phyloP scores from a whole-genome alignment of 2,329 filamentous ascomycete genomes.

The Huntiella abstrusa region DNA sequence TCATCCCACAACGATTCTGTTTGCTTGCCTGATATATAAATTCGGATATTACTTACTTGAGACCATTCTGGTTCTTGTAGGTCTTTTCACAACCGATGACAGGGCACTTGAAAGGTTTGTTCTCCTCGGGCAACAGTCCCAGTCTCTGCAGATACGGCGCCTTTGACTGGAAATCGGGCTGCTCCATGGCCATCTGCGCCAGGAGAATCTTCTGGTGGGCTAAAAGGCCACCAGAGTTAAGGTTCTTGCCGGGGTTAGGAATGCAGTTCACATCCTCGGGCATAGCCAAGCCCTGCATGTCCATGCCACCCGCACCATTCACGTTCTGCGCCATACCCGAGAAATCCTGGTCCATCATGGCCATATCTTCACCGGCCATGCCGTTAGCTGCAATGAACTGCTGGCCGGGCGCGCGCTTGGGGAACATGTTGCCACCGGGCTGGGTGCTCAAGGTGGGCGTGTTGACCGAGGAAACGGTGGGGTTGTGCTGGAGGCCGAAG shows the following conservation, averaged over 20 bases:
- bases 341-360: slow-evolving; percentile 49
- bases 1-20: neutral
- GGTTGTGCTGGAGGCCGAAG: slow-evolving; percentile 76
- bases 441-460: slow-evolving; percentile 78
- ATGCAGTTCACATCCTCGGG: slow-evolving; percentile 42
- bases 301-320: slow-evolving; percentile 25
- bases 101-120: slow-evolving; percentile 93
- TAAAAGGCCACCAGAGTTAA: slow-evolving; percentile 21
- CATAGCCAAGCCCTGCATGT: slow-evolving; percentile 6
- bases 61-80: slow-evolving; percentile 97
- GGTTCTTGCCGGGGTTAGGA: slow-evolving; percentile 82
- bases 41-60: slow-evolving; percentile 51
- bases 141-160: slow-evolving; percentile 34
- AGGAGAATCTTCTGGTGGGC: slow-evolving; percentile 49
- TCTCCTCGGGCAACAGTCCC: slow-evolving; percentile 61
- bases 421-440: slow-evolving; percentile 45
- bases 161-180: slow-evolving; percentile 53
- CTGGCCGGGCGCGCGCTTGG: slow-evolving; percentile 23
- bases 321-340: slow-evolving; percentile 34
- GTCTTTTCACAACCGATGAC: slow-evolving; percentile 98
- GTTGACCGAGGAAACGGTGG: slow-evolving; percentile 91
- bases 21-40: slow-evolving; percentile 5
- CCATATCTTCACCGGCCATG: slow-evolving; percentile 30
- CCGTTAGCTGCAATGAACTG: slow-evolving; percentile 9
- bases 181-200: slow-evolving; percentile 55